phyloP scores from a whole-genome alignment of 2,329 filamentous ascomycete genomes.

The Fusarium armeniacum region DNA sequence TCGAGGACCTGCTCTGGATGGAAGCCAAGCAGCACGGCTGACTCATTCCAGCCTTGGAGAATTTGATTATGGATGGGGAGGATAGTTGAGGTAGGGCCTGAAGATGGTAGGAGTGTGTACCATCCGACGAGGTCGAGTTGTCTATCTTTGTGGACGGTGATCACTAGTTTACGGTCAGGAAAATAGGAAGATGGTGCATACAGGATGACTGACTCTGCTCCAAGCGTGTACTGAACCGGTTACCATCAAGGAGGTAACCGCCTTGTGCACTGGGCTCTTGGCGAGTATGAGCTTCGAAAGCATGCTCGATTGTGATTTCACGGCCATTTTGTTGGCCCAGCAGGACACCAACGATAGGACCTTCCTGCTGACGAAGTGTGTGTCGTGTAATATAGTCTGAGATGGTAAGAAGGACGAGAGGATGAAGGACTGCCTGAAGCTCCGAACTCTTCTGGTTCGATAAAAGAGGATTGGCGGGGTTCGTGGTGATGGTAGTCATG shows the following conservation, averaged over 20 bases:
- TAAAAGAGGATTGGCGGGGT: constrained; percentile 68
- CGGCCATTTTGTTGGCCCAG: constrained; percentile 92
- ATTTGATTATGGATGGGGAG: constrained; percentile 85
- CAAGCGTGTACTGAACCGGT: constrained; percentile 82
- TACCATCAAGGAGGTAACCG: constrained; percentile 72
- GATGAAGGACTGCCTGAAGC: constrained; percentile 88
- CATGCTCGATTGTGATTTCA: constrained; percentile 91
- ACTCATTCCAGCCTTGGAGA: constrained; percentile 82
- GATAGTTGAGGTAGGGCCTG: constrained; percentile 77
- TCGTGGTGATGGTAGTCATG: constrained; percentile 63
- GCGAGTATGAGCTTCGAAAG: constrained; percentile 82
- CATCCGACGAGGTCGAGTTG: constrained; percentile 90
- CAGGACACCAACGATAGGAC: constrained; percentile 87
- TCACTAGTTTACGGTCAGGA: constrained; percentile 70
- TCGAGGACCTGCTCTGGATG: constrained; percentile 74
- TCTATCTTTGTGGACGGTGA: constrained; percentile 87
- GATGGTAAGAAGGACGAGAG: constrained; percentile 93
- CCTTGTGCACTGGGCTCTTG: constrained; percentile 63
- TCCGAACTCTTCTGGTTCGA: constrained; percentile 78
- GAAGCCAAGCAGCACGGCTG: constrained; percentile 88
- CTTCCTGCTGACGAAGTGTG: constrained; percentile 79
- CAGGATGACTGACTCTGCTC: constrained; percentile 79
- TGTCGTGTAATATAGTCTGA: constrained; percentile 97
- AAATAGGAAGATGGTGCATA: neutral
- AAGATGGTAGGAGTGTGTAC: constrained; percentile 83